Percentiles rank a stretch among this genome's conserved stretches.
Evolutionary conservation across 1,139 yeast species (phyloP).

Genomic region (Wickerhamomyces sp.): DNA sequence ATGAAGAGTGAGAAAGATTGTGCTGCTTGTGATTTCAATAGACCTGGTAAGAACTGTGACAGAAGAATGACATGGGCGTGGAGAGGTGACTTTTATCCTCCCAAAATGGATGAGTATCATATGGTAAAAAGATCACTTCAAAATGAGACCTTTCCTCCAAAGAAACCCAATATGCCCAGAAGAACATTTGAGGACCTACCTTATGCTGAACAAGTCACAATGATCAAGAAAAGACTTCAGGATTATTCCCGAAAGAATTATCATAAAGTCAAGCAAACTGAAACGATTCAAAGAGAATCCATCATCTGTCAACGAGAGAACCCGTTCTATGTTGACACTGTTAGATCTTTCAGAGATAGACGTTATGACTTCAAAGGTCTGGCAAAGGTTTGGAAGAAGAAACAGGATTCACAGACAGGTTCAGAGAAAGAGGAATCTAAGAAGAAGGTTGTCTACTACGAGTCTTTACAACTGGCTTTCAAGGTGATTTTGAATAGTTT

Average conservation of each 20-base stretch:
- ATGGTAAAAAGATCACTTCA: constrained; percentile 84
- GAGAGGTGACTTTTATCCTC: constrained; percentile 96
- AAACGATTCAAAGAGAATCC: constrained; percentile 85
- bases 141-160: constrained; percentile 70
- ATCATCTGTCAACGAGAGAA: constrained; percentile 96
- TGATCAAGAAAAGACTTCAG: constrained; percentile 71
- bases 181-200: constrained; percentile 71
- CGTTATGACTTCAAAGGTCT: constrained; percentile 93
- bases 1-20: constrained; percentile 95
- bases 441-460: constrained; percentile 91
- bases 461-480: constrained; percentile 93
- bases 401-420: constrained; percentile 50
- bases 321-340: constrained; percentile 95
- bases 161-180: constrained; percentile 48
- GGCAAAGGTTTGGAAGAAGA: constrained; percentile 93
- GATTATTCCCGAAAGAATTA: constrained; percentile 86
- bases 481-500: constrained; percentile 95
- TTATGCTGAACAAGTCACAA: constrained; percentile 71
- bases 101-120: constrained; percentile 85
- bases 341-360: constrained; percentile 90
- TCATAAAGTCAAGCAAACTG: constrained; percentile 74
- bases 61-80: constrained; percentile 93
- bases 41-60: constrained; percentile 93
- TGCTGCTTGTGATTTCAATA: constrained; percentile 94
- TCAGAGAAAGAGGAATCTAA: constrained; percentile 76